These are phyloP conservation scores for Pythium rhizo-oryzae DNA, from an alignment of 352 stramenopile species.

Conservation along the genomic window DNA sequence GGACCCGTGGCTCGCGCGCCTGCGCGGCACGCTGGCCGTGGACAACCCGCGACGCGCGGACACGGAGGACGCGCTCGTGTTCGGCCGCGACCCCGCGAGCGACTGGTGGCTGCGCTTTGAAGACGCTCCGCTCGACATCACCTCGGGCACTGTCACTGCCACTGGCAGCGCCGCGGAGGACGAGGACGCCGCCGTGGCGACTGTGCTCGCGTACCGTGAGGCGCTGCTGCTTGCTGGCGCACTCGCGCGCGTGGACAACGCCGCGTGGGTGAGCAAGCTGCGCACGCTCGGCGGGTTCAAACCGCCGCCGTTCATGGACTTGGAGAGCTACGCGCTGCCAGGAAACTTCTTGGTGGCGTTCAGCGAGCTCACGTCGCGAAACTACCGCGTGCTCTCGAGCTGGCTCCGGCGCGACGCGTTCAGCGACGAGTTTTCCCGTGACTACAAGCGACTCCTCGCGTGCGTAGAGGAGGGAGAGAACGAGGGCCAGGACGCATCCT, in stretches of 20 bases:
- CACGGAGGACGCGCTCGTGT: neutral
- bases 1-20: constrained; percentile 10
- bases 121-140: neutral
- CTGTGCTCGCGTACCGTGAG: too few species aligned
- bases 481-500: neutral
- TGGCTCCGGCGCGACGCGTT: constrained; percentile 2
- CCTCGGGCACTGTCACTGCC: too few species aligned
- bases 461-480: neutral
- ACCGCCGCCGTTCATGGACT: constrained; percentile 15
- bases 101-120: constrained; percentile 14
- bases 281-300: constrained; percentile 4
- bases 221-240: constrained; percentile 8
- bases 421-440: neutral
- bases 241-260: constrained; percentile 9
- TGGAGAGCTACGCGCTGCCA: neutral
- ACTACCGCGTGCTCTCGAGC: neutral
- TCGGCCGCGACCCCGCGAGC: constrained; percentile 10
- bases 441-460: neutral
- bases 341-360: neutral
- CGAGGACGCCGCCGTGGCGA: neutral
- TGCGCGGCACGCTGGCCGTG: neutral
- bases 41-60: constrained; percentile 2
- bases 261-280: constrained; percentile 2
- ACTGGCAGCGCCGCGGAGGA: neutral
- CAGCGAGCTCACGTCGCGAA: neutral